Evolutionary conservation across 306 rosid species (phyloP).

Genomic region (Styphnolobium japonicum): DNA sequence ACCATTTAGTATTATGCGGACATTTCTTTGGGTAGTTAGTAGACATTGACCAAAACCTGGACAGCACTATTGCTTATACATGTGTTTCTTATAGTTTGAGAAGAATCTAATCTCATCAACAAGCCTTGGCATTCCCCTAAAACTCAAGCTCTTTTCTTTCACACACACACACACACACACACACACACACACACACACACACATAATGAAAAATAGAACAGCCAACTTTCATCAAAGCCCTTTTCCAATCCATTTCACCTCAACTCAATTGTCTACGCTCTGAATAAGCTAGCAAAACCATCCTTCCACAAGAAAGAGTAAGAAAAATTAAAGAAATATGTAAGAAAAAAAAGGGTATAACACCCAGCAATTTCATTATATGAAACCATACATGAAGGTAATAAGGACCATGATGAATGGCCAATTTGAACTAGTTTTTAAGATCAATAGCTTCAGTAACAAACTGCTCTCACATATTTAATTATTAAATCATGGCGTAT

Average conservation of each 20-base stretch:
- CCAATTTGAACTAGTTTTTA: conserved; percentile 20
- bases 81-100: conserved; percentile 10
- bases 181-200: not conserved
- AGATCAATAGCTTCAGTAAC: not conserved
- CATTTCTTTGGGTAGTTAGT: conserved; percentile 27
- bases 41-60: conserved; percentile 25
- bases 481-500: conserved; percentile 31
- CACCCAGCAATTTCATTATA: not conserved
- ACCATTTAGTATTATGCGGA: conserved; percentile 16
- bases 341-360: not conserved
- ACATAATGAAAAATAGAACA: not conserved
- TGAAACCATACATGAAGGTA: not conserved
- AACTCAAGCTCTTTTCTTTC: too few relatives aligned
- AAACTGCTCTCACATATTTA: conserved; percentile 26
- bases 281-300: not conserved
- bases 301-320: not conserved
- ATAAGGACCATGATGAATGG: conserved; percentile 21
- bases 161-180: too few relatives aligned
- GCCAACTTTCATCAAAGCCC: not conserved
- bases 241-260: not conserved
- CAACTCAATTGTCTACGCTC: not conserved
- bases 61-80: conserved; percentile 32
- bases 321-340: not conserved
- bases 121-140: conserved; percentile 18
- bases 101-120: conserved; percentile 25